phyloP scores from a whole-genome alignment of 148 eudicot species.

The Hydrangea macrophylla region DNA sequence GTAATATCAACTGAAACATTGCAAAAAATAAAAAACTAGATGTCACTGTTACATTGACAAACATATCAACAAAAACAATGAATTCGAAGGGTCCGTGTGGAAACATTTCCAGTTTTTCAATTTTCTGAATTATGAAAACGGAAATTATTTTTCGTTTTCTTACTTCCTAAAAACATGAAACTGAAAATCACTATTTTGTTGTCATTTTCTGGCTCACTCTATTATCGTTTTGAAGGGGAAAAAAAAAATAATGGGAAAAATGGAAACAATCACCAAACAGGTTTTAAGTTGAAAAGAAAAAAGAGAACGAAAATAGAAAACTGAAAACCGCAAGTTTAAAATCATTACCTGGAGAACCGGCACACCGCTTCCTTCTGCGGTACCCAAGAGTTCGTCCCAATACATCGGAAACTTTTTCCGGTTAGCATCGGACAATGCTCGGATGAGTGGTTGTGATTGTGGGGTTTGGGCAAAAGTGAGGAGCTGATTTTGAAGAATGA shows the following conservation, averaged over 20 bases:
- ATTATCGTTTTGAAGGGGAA: no score
- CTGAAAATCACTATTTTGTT: no score
- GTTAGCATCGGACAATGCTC: constrained; percentile 42
- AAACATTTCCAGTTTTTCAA: no score
- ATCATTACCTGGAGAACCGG: constrained; percentile 55
- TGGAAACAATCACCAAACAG: no score
- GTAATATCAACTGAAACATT: constrained; percentile 60
- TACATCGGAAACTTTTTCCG: constrained; percentile 45
- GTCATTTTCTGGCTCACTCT: no score
- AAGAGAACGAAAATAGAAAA: no score
- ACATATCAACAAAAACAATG: background rate
- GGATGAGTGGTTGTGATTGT: constrained; percentile 37
- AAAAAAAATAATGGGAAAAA: no score
- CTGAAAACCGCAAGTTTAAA: background rate
- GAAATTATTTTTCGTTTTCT: no score
- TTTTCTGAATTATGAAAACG: no score
- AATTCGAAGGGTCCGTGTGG: no score
- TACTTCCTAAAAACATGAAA: no score
- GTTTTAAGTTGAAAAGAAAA: no score
- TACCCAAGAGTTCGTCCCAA: constrained; percentile 82
- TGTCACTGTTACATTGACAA: background rate
- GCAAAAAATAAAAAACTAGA: background rate
- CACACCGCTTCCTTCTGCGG: constrained; percentile 66
- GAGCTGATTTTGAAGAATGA: constrained; percentile 63
- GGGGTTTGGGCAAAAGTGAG: constrained; percentile 50